These are phyloP conservation scores for Diaporthe citri DNA, from an alignment of 2,329 filamentous ascomycete species.

Conservation along the genomic window DNA sequence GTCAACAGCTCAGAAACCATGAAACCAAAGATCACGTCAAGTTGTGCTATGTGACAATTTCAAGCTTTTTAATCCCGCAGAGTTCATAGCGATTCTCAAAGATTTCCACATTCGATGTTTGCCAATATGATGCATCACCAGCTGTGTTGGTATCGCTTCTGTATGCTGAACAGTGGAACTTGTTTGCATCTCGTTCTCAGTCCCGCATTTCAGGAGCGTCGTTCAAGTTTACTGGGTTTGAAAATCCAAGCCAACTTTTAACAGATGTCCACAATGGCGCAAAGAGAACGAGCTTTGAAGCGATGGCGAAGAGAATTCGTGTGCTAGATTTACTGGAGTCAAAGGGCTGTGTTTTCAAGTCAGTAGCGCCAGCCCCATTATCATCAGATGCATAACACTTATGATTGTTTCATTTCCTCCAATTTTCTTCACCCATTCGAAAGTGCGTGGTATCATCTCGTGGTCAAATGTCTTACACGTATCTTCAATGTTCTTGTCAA, in stretches of 20 bases:
- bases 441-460: background rate
- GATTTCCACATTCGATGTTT: background rate
- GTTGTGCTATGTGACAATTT: background rate
- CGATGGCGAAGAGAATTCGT: background rate
- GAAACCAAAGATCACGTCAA: background rate
- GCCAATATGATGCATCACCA: background rate
- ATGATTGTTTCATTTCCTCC: background rate
- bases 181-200: background rate
- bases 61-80: background rate
- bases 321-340: slow-evolving; percentile 12
- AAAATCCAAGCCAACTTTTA: background rate
- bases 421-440: slow-evolving; percentile 18
- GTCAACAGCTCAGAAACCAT: background rate
- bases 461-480: background rate
- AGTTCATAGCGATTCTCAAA: background rate
- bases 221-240: background rate
- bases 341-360: background rate
- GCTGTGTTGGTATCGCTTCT: background rate
- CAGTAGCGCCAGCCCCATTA: background rate
- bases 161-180: too few species aligned
- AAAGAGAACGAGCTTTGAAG: background rate
- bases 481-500: background rate
- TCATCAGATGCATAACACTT: background rate
- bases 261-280: background rate
- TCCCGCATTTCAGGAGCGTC: slow-evolving; percentile 10